Evolutionary conservation across 345 rosid species (phyloP).

Genomic region (Citrus unshiu): DNA sequence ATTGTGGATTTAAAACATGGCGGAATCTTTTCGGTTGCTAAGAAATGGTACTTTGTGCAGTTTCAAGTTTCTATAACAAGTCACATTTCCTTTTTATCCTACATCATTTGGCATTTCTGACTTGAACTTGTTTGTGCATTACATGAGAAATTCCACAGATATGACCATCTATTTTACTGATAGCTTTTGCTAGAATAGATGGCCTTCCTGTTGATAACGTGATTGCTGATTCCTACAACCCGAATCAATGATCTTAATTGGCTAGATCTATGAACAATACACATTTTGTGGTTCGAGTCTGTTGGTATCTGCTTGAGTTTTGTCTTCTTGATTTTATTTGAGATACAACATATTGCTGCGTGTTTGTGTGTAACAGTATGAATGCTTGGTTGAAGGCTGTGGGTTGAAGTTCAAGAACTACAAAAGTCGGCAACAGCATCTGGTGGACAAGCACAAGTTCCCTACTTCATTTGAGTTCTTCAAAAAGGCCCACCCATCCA

Average conservation of each 20-base stretch:
- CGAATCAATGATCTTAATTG: neutral
- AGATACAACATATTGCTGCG: neutral
- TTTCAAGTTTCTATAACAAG: neutral
- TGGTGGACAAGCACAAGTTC: slow-evolving; percentile 85
- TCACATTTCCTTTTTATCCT: too few relatives aligned
- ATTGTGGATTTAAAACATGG: neutral
- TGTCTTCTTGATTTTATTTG: neutral
- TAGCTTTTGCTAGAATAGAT: neutral
- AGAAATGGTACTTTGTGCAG: slow-evolving; percentile 2
- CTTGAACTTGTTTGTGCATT: neutral
- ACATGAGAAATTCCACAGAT: too few relatives aligned
- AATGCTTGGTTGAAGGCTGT: slow-evolving; percentile 93
- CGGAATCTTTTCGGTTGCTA: neutral
- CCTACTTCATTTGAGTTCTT: slow-evolving; percentile 83
- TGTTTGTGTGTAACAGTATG: slow-evolving; percentile 49
- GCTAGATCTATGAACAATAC: neutral
- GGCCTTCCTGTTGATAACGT: neutral
- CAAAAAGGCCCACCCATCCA: slow-evolving; percentile 66
- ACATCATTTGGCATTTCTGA: neutral
- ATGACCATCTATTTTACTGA: neutral
- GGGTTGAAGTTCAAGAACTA: slow-evolving; percentile 71
- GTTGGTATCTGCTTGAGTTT: neutral
- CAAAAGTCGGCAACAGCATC: slow-evolving; percentile 77
- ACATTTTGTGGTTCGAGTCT: neutral
- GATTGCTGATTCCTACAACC: neutral